Percentiles rank a stretch among this genome's conserved stretches.
These are phyloP conservation scores for Capsella rubella DNA, from an alignment of 441 rosid species.

Conservation along the genomic window DNA sequence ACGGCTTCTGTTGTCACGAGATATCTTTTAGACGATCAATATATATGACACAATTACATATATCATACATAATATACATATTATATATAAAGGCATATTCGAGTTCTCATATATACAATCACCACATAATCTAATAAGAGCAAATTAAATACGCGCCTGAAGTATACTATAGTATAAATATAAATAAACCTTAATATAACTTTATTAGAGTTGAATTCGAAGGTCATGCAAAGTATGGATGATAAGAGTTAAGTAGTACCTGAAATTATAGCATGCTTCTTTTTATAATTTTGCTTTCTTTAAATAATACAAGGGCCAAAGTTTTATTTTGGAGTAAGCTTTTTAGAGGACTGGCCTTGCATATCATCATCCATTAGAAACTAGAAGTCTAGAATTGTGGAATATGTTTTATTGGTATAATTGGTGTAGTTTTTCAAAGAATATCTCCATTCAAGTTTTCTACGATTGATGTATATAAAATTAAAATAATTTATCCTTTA, in stretches of 20 bases:
- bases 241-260: background rate
- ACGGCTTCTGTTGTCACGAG: background rate
- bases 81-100: background rate
- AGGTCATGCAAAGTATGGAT: background rate
- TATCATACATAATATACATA: background rate
- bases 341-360: too few relatives aligned
- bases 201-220: background rate
- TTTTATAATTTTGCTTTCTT: background rate
- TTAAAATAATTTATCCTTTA: background rate
- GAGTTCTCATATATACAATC: slow-evolving; percentile 11
- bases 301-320: background rate
- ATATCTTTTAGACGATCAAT: slow-evolving; percentile 7
- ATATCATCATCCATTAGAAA: background rate
- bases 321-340: background rate
- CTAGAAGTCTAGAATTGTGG: background rate
- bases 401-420: background rate
- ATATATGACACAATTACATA: background rate
- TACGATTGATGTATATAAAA: background rate
- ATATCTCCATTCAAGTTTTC: background rate
- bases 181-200: background rate
- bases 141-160: background rate
- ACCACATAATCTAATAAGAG: background rate
- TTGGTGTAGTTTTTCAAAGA: background rate
- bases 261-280: background rate
- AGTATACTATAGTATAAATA: background rate